Percentiles rank a stretch among this genome's conserved stretches.
These are phyloP conservation scores for Trichoderma virens DNA, from an alignment of 495 filamentous ascomycete genomes.

Conservation along the genomic window DNA sequence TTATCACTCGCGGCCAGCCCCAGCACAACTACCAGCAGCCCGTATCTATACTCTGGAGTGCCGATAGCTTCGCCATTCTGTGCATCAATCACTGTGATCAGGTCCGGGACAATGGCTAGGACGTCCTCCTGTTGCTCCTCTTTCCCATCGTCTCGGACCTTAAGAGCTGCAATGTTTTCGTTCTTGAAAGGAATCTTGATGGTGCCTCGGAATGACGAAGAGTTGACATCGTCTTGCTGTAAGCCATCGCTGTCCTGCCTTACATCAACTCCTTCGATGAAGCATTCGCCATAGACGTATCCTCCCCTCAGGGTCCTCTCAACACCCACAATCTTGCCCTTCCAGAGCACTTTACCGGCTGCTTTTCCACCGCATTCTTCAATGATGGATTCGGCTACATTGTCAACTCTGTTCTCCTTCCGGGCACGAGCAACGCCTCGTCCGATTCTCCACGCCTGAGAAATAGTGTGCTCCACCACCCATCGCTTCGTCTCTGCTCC, in stretches of 20 bases:
- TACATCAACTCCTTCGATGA: slow-evolving; percentile 41
- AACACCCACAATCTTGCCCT: slow-evolving; percentile 54
- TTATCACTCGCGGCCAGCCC: slow-evolving; percentile 49
- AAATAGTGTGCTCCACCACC: slow-evolving; percentile 44
- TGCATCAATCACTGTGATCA: slow-evolving; percentile 53
- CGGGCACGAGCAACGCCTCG: slow-evolving; percentile 45
- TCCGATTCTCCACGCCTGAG: slow-evolving; percentile 46
- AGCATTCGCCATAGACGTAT: slow-evolving; percentile 45
- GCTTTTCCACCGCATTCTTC: slow-evolving; percentile 46
- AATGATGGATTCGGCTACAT: slow-evolving; percentile 48
- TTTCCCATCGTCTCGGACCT: slow-evolving; percentile 23
- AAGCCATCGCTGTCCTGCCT: slow-evolving; percentile 14
- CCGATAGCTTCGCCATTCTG: slow-evolving; percentile 53
- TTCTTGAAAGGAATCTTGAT: slow-evolving; percentile 58
- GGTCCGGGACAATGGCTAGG: slow-evolving; percentile 51
- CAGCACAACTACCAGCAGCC: slow-evolving; percentile 48
- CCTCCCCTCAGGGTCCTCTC: slow-evolving; percentile 47
- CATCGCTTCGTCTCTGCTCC: slow-evolving; percentile 39
- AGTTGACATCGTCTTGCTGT: background rate
- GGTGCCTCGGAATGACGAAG: slow-evolving; percentile 23
- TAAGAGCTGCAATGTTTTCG: slow-evolving; percentile 51
- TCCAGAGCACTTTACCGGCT: slow-evolving; percentile 46
- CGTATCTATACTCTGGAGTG: slow-evolving; percentile 54
- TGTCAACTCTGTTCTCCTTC: slow-evolving; percentile 36
- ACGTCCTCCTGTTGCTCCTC: slow-evolving; percentile 35